These are phyloP conservation scores for Malus hybrid DNA, from an alignment of 331 rosid species.

Conservation along the genomic window DNA sequence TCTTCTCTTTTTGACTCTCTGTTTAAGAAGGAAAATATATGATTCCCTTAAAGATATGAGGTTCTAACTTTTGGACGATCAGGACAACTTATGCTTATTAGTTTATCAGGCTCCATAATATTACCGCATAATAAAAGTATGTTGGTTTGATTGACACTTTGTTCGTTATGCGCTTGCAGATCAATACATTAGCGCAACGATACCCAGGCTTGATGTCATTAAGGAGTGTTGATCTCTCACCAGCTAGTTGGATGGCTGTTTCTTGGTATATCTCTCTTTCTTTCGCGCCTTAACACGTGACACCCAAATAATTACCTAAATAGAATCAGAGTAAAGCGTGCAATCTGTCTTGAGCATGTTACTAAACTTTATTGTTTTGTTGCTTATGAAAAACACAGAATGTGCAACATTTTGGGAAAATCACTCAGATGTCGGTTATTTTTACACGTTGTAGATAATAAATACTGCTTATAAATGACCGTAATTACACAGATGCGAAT, in stretches of 20 bases:
- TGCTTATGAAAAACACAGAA: neutral
- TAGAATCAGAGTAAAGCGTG: neutral
- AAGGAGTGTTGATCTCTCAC: conserved; percentile 94
- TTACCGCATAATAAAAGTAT: neutral
- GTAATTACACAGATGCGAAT: neutral
- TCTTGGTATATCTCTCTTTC: conserved; percentile 53
- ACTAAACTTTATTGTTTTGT: neutral
- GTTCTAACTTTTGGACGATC: conserved; percentile 12
- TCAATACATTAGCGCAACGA: conserved; percentile 66
- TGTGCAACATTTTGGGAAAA: neutral
- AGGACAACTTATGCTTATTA: conserved; percentile 2
- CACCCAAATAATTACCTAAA: neutral
- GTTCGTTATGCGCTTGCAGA: conserved; percentile 37
- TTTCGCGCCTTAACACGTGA: neutral
- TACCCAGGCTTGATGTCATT: conserved; percentile 87
- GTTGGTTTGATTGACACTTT: conserved; percentile 26
- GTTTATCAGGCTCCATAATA: conserved; percentile 1
- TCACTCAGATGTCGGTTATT: neutral
- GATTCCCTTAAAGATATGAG: conserved; percentile 2
- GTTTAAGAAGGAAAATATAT: neutral
- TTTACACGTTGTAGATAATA: neutral
- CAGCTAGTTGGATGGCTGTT: conserved; percentile 98
- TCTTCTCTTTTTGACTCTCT: conserved; percentile 2
- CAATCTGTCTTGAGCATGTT: neutral
- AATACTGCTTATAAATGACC: neutral